phyloP scores from a whole-genome alignment of 305 asterid genomes.

The Striga hermonthica region DNA sequence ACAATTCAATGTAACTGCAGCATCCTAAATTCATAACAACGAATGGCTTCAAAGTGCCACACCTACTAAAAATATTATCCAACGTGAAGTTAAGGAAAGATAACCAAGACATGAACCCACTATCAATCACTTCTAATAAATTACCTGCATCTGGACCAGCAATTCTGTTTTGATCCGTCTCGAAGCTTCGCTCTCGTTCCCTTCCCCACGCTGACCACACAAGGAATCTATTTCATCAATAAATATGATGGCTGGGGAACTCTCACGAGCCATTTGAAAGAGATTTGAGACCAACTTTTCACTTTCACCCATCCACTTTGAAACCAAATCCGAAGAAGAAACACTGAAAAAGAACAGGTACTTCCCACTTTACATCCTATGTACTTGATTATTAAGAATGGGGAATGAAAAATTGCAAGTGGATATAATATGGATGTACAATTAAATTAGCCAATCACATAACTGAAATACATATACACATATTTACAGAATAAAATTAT shows the following conservation, averaged over 20 bases:
- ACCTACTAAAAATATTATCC: too few species aligned
- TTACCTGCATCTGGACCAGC: constrained; percentile 81
- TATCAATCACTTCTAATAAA: neutral
- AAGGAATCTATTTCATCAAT: constrained; percentile 71
- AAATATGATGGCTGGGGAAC: constrained; percentile 66
- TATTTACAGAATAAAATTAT: too few species aligned
- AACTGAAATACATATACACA: too few species aligned
- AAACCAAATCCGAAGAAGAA: constrained; percentile 73
- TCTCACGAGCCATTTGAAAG: constrained; percentile 75
- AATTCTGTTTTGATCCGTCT: constrained; percentile 69
- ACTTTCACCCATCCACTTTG: constrained; percentile 86
- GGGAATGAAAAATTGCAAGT: neutral
- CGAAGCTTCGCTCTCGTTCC: constrained; percentile 76
- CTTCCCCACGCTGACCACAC: constrained; percentile 76
- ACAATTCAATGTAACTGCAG: too few species aligned
- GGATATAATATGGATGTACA: too few species aligned
- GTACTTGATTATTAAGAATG: constrained; percentile 16
- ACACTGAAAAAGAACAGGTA: constrained; percentile 49
- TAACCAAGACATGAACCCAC: neutral
- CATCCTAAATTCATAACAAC: too few species aligned
- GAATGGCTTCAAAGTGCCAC: too few species aligned
- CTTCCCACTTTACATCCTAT: constrained; percentile 38
- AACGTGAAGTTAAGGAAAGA: neutral
- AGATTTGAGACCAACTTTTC: constrained; percentile 72
- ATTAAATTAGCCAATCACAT: too few species aligned